A percentile compares a stretch with the other conserved stretches of the same genome.
Evolutionary conservation across 1,284 basidiomycete genomes (phyloP).

Genomic region (Cerrena zonata): DNA sequence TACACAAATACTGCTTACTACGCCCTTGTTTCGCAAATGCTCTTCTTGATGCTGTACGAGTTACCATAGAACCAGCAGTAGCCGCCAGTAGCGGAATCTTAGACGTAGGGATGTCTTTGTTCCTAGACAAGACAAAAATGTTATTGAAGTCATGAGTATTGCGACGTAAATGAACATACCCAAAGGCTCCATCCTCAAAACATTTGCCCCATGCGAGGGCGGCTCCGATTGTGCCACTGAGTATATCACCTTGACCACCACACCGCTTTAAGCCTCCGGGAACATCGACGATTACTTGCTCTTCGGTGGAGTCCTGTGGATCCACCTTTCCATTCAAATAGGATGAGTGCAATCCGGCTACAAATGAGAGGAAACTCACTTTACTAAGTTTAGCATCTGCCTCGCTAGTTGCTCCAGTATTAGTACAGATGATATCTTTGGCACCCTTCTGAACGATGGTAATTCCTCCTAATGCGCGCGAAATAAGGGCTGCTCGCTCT

Average conservation of each 20-base stretch:
- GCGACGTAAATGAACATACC: no score
- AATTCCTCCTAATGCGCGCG: slow-evolving; percentile 75
- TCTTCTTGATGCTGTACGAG: slow-evolving; percentile 71
- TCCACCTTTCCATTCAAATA: slow-evolving; percentile 17
- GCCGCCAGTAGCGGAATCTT: slow-evolving; percentile 81
- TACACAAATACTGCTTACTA: slow-evolving; percentile 13
- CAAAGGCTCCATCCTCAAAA: slow-evolving; percentile 78
- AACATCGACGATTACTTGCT: slow-evolving; percentile 60
- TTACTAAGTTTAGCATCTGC: slow-evolving; percentile 23
- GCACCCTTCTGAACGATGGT: slow-evolving; percentile 90
- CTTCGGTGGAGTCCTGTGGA: slow-evolving; percentile 36
- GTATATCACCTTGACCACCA: slow-evolving; percentile 92
- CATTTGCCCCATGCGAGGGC: slow-evolving; percentile 93
- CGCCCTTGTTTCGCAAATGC: slow-evolving; percentile 76
- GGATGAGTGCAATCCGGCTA: background rate
- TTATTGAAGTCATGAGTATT: slow-evolving; percentile 4
- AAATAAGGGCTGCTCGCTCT: slow-evolving; percentile 57
- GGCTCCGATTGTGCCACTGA: slow-evolving; percentile 82
- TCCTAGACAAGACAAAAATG: slow-evolving; percentile 25
- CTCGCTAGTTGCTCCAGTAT: slow-evolving; percentile 51
- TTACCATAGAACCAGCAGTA: slow-evolving; percentile 83
- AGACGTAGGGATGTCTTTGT: slow-evolving; percentile 47
- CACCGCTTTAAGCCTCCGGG: slow-evolving; percentile 86
- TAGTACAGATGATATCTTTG: slow-evolving; percentile 63
- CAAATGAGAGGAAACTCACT: slow-evolving; percentile 5